Evolutionary conservation across 1,284 basidiomycete species (phyloP), one percentile per base, ranked within the genome.

Genomic region (Vanrija sp.): DNA sequence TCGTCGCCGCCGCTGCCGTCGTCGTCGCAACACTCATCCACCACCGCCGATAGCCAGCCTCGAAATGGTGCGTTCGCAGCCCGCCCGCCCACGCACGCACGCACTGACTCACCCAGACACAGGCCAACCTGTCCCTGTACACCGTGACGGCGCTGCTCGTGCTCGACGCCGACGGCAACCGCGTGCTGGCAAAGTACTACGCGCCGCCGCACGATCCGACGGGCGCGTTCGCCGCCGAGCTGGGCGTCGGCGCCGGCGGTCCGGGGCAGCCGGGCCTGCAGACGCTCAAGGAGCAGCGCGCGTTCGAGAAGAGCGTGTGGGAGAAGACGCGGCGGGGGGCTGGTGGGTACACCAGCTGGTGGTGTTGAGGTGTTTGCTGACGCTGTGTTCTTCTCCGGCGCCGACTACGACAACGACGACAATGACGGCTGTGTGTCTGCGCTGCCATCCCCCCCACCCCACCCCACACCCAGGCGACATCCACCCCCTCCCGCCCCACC

Each of bases 121-220:
- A 82, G 81, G 71, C 79, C 81, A 96, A 95, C 73, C 80, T 95
- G 53, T 87, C 89, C 3, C 81, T 97, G 46, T 93, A 95, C 79
- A 86, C 86, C 64, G 81, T 93, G 55, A 83, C 87, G 45, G 90
- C 88, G 7, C 89, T 98, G 74, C 77, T 99, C 64, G 85, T 98
- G 68, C 85, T 98, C 65, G 96, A 99, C 81, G 82, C 86, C 38
- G 94, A 98, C 65, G 94, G 94, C 16, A 87, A 93, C 74, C 88
- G 95, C 54, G 88, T 98, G 19, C 82, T 98, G 15, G 89, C 94
- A 29, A 98, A 98, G 76, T 98, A 98, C 81, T 98, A 94, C 73
- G 82, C 61, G 19, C 75, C 77, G 15, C 77, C 77, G n/a, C 76
- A 77, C 60, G 75, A 85, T 49, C 53, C 64, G 38, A 65, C 65